Base-by-base conservation (phyloP, 108 stramenopile species). In the Chaetoceros tenuissimus region DNA sequence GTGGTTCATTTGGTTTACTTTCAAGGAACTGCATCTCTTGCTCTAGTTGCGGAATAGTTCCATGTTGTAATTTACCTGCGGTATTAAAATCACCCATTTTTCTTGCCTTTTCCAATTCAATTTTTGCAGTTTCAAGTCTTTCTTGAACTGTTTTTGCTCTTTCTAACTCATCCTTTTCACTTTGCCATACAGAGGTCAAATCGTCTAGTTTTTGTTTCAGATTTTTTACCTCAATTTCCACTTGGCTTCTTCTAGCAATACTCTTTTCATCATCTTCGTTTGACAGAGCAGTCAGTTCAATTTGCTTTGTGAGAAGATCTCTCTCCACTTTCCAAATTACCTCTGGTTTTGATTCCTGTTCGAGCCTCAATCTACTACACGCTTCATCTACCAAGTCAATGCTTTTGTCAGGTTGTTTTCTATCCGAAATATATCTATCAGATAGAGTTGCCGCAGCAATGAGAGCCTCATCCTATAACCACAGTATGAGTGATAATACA, bases 361-460 rank as follows among this genome's bases (percentile, higher is more conserved):
- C 87, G 44, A 88, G 51, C 48, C 82, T 72, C 21, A 88, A 58
- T 30, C 76, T 66, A 28, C 67, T 69, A 46, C 80, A 84, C 17
- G 97, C 95, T 75, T 98, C 97, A 64, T 98, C 97, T n/a, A 98
- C 80, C 29, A 98, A 66, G 68, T 98, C 97, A 54, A 98, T 96
- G 24, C 74, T 70, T 57, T 90, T 92, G 72, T 96, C 97, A 0
- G 97, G 97, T 51, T 95, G 86, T 51, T 87, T 90, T 18, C 97
- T 74, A 55, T 94, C 91, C 5, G 91, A 71, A 50, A 98, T 89
- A 81, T 98, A 98, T 24, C 97, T 84, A 59, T 95, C 81, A 22
- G 85, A 83, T 31, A 98, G 67, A 34, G 75, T 84, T 20, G 92
- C 95, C 18, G 97, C 97, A 0, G 94, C 80, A 1, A 98, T 89